Conservation (phyloP, 1,284 basidiomycete species). For the Trametes hirsuta region DNA sequence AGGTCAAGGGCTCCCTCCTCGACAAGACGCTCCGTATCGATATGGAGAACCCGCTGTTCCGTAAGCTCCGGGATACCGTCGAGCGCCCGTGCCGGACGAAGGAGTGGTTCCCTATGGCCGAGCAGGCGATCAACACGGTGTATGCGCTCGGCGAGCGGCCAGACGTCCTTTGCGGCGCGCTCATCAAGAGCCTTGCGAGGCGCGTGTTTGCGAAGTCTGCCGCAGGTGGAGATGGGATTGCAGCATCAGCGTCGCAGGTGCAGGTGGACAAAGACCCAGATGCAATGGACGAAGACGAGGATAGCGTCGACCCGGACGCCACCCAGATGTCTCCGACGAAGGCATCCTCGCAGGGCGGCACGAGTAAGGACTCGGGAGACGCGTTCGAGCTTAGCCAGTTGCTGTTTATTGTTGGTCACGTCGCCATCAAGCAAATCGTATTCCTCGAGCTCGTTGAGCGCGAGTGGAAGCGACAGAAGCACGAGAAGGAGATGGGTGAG, state of each 20-base stretch:
- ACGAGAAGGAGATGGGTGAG: constrained; percentile 80
- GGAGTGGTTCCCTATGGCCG: constrained; percentile 96
- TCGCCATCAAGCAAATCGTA: constrained; percentile 97
- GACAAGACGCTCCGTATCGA: constrained; percentile 88
- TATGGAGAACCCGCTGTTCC: constrained; percentile 90
- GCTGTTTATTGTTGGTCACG: constrained; percentile 93
- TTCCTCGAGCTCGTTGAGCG: constrained; percentile 97
- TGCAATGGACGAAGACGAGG: constrained; percentile 56
- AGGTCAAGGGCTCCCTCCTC: constrained; percentile 92
- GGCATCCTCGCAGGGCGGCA: constrained; percentile 22
- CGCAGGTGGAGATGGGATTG: neutral
- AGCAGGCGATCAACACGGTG: constrained; percentile 96
- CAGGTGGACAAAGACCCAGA: constrained; percentile 45
- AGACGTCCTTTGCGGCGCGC: constrained; percentile 79
- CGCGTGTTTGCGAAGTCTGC: constrained; percentile 59
- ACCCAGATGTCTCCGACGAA: constrained; percentile 8
- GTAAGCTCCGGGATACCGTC: constrained; percentile 78
- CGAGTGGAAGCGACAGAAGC: constrained; percentile 96
- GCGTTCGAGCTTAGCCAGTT: constrained; percentile 90
- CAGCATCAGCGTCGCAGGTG: constrained; percentile 22
- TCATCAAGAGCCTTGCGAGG: constrained; percentile 83
- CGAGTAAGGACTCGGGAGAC: constrained; percentile 66
- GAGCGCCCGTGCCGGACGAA: constrained; percentile 80
- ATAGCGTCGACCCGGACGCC: constrained; percentile 20
- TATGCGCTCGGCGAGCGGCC: constrained; percentile 95